Evolutionary conservation across 768 basidiomycete genomes (phyloP).

Genomic region (Imleria badia): DNA sequence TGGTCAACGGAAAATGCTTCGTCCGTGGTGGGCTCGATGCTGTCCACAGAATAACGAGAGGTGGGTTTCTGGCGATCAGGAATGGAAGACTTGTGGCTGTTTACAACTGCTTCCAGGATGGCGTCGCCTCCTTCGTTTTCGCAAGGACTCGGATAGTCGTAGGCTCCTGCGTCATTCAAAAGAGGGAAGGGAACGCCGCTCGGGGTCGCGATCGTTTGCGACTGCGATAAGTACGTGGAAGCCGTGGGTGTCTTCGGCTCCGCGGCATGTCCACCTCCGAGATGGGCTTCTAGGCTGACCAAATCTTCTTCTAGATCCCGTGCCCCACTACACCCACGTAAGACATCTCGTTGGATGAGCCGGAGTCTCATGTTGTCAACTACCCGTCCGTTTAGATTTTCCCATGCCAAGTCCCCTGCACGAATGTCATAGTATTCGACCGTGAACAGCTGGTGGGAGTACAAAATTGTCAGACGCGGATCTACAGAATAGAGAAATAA

Average conservation of each 20-base stretch:
- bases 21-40: slow-evolving; percentile 13
- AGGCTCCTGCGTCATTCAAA: slow-evolving; percentile 22
- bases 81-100: slow-evolving; percentile 8
- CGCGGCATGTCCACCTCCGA: slow-evolving; percentile 34
- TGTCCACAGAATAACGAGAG: slow-evolving; percentile 19
- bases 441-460: slow-evolving; percentile 40
- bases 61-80: slow-evolving; percentile 19
- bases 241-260: slow-evolving; percentile 38
- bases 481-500: background rate
- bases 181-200: slow-evolving; percentile 24
- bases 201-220: slow-evolving; percentile 26
- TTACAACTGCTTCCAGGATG: slow-evolving; percentile 10
- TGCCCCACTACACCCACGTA: slow-evolving; percentile 17
- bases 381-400: slow-evolving; percentile 46
- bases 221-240: slow-evolving; percentile 34
- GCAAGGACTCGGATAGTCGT: slow-evolving; percentile 18
- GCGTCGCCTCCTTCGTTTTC: slow-evolving; percentile 22
- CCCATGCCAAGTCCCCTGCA: slow-evolving; percentile 51
- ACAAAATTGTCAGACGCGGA: slow-evolving; percentile 17
- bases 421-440: slow-evolving; percentile 72
- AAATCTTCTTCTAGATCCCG: slow-evolving; percentile 30
- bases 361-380: slow-evolving; percentile 54
- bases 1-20: slow-evolving; percentile 14
- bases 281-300: slow-evolving; percentile 27
- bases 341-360: slow-evolving; percentile 38